phyloP scores from a whole-genome alignment of 2,329 filamentous ascomycete genomes.

The Fusarium humuli region DNA sequence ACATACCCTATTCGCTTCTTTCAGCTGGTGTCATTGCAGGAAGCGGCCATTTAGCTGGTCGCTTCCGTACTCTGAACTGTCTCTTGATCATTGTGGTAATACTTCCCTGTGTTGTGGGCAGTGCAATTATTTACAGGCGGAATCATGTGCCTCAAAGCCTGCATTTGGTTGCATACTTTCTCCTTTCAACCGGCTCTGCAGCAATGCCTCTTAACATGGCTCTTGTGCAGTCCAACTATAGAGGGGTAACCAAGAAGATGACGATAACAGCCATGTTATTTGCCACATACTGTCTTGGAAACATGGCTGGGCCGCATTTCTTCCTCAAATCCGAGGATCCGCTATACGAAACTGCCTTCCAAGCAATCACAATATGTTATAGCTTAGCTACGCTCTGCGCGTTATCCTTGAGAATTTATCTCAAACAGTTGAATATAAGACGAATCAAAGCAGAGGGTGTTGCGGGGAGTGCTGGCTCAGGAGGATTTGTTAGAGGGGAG shows the following conservation, averaged over 20 bases:
- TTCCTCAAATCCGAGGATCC: slow-evolving; percentile 64
- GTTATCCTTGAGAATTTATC: slow-evolving; percentile 59
- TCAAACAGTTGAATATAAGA: slow-evolving; percentile 58
- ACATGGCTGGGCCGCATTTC: slow-evolving; percentile 67
- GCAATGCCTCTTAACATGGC: slow-evolving; percentile 67
- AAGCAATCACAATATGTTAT: slow-evolving; percentile 68
- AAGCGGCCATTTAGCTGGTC: slow-evolving; percentile 63
- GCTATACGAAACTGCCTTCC: slow-evolving; percentile 65
- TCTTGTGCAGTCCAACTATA: slow-evolving; percentile 66
- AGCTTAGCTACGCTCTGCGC: slow-evolving; percentile 60
- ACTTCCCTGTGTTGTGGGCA: slow-evolving; percentile 63
- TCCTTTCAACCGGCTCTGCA: slow-evolving; percentile 64
- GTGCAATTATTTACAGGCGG: slow-evolving; percentile 64
- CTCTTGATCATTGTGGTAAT: slow-evolving; percentile 63
- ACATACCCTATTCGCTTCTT: slow-evolving; percentile 69
- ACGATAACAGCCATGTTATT: slow-evolving; percentile 68
- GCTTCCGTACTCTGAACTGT: slow-evolving; percentile 63
- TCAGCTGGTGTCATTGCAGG: slow-evolving; percentile 60
- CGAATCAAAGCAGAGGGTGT: slow-evolving; percentile 59
- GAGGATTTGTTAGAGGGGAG: slow-evolving; percentile 53
- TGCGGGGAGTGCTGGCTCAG: slow-evolving; percentile 56
- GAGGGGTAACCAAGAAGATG: slow-evolving; percentile 70
- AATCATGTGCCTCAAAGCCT: slow-evolving; percentile 54
- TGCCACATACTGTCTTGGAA: slow-evolving; percentile 66
- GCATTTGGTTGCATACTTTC: slow-evolving; percentile 68